Evolutionary conservation across 2,329 filamentous ascomycete species (phyloP).

Genomic region (Arthrobotrys pseudoclavata): DNA sequence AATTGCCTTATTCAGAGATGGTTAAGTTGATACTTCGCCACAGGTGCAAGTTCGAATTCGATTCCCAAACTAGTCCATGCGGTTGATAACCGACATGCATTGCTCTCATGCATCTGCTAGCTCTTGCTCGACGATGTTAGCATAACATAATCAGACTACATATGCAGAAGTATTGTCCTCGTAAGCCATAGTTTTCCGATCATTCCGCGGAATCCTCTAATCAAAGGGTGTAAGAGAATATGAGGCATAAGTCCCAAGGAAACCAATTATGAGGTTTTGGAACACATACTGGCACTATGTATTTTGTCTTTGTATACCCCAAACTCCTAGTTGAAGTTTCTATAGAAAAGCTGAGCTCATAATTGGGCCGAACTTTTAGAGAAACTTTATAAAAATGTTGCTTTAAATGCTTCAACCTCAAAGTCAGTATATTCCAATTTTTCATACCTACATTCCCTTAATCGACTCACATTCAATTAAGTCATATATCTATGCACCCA

Average conservation of each 20-base stretch:
- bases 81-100: not conserved
- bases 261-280: too few relatives aligned
- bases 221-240: not conserved
- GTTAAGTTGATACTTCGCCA: not conserved
- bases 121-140: not conserved
- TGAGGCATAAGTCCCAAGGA: not conserved
- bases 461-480: too few relatives aligned
- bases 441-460: too few relatives aligned
- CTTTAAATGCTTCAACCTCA: too few relatives aligned
- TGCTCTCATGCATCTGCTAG: not conserved
- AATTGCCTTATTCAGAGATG: not conserved
- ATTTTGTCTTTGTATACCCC: too few relatives aligned
- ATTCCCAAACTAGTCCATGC: too few relatives aligned
- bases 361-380: too few relatives aligned
- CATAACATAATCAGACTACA: conserved; percentile 13
- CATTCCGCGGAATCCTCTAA: not conserved
- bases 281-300: too few relatives aligned
- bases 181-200: not conserved
- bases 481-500: not conserved
- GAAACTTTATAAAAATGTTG: too few relatives aligned
- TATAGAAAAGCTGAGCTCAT: too few relatives aligned
- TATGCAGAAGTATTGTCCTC: not conserved
- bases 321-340: too few relatives aligned
- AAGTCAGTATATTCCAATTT: too few relatives aligned
- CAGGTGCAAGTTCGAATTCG: not conserved